These are phyloP conservation scores for Quercus engelmannii DNA, from an alignment of 306 rosid genomes.

Conservation along the genomic window DNA sequence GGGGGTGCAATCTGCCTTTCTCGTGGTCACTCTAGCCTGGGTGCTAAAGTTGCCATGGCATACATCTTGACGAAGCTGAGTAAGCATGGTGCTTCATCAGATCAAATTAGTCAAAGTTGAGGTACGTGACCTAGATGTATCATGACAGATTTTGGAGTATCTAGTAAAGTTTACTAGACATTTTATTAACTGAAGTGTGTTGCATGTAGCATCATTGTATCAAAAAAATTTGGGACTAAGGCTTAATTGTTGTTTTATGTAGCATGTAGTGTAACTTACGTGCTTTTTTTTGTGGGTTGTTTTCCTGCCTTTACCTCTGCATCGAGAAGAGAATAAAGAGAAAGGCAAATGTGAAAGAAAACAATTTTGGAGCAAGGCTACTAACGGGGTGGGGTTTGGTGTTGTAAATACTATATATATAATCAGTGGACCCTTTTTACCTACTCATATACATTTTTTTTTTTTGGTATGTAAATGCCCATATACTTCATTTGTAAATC, in stretches of 20 bases:
- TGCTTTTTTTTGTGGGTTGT: neutral
- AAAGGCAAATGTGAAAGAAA: neutral
- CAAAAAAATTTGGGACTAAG: too few relatives aligned
- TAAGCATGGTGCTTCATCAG: constrained; percentile 46
- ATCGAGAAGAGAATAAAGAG: neutral
- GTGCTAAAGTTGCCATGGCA: constrained; percentile 84
- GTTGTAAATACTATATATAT: neutral
- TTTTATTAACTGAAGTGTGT: neutral
- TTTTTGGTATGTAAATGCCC: too few relatives aligned
- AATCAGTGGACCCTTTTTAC: neutral
- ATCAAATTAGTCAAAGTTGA: constrained; percentile 19
- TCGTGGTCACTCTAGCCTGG: constrained; percentile 78
- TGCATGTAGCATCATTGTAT: neutral
- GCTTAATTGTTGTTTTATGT: too few relatives aligned
- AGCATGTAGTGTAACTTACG: neutral
- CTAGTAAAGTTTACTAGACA: neutral
- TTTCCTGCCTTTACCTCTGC: neutral
- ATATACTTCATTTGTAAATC: neutral
- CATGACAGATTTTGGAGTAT: constrained; percentile 5
- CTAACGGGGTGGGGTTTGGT: too few relatives aligned
- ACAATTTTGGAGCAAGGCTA: too few relatives aligned
- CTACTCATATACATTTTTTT: neutral
- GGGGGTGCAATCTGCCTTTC: constrained; percentile 79
- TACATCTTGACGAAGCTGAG: constrained; percentile 61
- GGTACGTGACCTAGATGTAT: constrained; percentile 18